Conservation (phyloP, 306 rosid species). For the Lotus japonicus region DNA sequence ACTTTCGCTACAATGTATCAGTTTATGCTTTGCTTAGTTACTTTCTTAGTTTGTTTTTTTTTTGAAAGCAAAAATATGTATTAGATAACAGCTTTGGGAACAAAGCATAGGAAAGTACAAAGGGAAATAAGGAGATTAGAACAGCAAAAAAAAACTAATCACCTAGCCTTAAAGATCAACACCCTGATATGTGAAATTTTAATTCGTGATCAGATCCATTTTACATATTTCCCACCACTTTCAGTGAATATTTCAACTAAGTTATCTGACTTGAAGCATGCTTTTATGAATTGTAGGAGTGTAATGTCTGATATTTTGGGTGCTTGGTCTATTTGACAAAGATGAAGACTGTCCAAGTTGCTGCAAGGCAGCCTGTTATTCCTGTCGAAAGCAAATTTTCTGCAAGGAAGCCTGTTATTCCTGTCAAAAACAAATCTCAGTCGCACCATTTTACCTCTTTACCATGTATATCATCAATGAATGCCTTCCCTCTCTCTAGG, state of each 20-base stretch:
- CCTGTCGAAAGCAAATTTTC: background rate
- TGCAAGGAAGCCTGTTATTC: constrained; percentile 17
- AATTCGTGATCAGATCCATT: background rate
- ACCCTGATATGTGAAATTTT: background rate
- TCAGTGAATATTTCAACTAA: background rate
- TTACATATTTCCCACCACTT: background rate
- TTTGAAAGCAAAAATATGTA: too few species aligned
- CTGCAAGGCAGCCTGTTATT: constrained; percentile 20
- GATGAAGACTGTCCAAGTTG: constrained; percentile 38
- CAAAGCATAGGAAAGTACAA: too few species aligned
- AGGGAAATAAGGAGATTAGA: too few species aligned
- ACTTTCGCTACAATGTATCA: background rate
- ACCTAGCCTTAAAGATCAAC: too few species aligned
- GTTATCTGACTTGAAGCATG: background rate
- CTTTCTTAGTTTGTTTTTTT: too few species aligned
- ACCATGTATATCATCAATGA: background rate
- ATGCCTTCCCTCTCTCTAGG: constrained; percentile 12
- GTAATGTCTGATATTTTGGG: constrained; percentile 15
- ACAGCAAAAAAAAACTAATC: too few species aligned
- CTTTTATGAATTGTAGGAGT: constrained; percentile 22
- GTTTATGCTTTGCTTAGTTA: background rate
- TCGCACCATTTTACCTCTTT: constrained; percentile 11
- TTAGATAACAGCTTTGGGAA: too few species aligned
- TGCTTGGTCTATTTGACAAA: background rate
- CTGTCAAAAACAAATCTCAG: constrained; percentile 1